Evolutionary conservation across 2,329 filamentous ascomycete genomes (phyloP), one percentile per base, ranked within the genome.

Genomic region (Paramyrothecium sp.): DNA sequence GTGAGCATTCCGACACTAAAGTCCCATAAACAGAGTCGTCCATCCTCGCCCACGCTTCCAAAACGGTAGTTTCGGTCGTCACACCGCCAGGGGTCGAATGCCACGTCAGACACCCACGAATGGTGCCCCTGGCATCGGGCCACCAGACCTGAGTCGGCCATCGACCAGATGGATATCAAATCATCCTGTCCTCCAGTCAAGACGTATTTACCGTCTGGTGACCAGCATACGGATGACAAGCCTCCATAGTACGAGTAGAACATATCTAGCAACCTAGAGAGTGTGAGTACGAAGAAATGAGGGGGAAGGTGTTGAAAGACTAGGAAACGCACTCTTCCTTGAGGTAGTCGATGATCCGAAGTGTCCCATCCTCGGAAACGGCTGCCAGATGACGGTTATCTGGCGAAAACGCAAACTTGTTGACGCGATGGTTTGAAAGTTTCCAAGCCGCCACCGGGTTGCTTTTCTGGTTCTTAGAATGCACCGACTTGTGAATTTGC

Each of bases 1-100:
- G 96, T 91, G 66, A 99, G 81, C 94, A 98, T 98, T 65, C 92
- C 92, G 47, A 97, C 92, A 63, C 89, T 97, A 71, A 99, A 99
- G 77, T 99, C 95, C 95, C 95, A 99, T 13, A 99, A 79, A 58
- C 97, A 85, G 19, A 99, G 78, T 57, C 92, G 84, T 66, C 93
- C 91, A 71, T 99, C 95, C 70, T 98, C 94, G 16, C 94, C 95
- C 1, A 99, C 94, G 67, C 92, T 97, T 30, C 95, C 95, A 67
- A 99, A 97, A 2, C 95, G 86, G 74, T 99, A 99, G 66, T 92
- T 98, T 65, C 90, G 87, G 70, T 96, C 92, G 69, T 99, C 95
- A 69, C 95, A 99, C 61, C 93, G 85, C 95, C 95, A 99, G 0
- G 92, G 92, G 71, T 99, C 95, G 71, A 98, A 99, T 3, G 92